Base-by-base conservation (phyloP, 2,329 filamentous ascomycete species). In the Byssothecium circinans region DNA sequence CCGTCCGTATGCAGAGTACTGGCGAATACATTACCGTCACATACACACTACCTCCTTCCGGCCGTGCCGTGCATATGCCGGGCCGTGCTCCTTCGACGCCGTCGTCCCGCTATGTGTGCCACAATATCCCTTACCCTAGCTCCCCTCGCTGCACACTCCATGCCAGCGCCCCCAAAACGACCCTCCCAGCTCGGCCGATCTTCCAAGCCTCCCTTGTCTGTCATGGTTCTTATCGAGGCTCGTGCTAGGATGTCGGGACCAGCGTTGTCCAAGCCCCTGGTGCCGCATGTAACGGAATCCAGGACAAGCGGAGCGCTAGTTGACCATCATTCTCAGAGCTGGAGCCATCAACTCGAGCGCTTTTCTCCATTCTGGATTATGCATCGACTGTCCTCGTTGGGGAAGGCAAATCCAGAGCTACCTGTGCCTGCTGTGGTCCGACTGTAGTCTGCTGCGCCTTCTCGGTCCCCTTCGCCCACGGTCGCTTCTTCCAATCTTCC, bases 301-400 rank as follows among this genome's bases (percentile, higher is more conserved):
- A 48, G 49, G 41, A 41, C 36, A 47, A 49, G 59, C 57, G 61
- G 62, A 53, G 61, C 61, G 61, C 61, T 68, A 64, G 64, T 54
- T 52, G 51, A 37, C 41, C 58, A 61, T 61, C 44, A 50, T 60
- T 52, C 58, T 66, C 55, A 52, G 60, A 60, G 58, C 62, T 59
- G 60, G 49, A 55, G 56, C 56, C 56, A 52, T 60, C 58, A 58
- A 55, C 65, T 61, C 62, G 67, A 63, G 65, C 62, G 61, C 66
- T 47, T 64, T 62, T 62, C 59, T 60, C 60, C 53, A 58, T 62
- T 65, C 62, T 64, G 64, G 58, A 61, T 60, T 61, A 64, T 62
- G 57, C 66, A 62, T 60, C 60, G 54, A 58, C 47, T 36, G 45
- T 54, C 62, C 57, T 57, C 47, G 55, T 64, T 65, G 56, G 64